Conservation (phyloP, 108 stramenopile genomes). For the Craspedostauros australis region DNA sequence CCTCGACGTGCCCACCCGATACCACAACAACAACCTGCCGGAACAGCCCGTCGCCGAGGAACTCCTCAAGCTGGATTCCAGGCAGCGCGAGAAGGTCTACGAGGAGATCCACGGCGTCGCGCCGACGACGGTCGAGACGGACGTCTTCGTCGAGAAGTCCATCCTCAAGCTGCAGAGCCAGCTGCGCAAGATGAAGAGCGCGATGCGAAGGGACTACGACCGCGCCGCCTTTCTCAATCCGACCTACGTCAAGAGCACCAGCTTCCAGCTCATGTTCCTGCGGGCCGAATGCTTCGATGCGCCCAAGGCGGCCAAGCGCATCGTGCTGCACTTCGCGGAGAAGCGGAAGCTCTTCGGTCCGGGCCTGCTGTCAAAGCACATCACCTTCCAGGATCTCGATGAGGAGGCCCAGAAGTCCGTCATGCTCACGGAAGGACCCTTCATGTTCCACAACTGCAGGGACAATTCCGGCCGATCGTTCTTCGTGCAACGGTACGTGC, state of each 20-base stretch:
- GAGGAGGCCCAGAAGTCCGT: conserved; percentile 8
- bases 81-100: conserved; percentile 7
- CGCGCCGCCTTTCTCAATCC: conserved; percentile 2
- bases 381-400: conserved; percentile 19
- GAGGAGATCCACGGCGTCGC: conserved; percentile 25
- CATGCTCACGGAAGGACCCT: too few species aligned
- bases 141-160: too few species aligned
- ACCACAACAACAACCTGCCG: too few species aligned
- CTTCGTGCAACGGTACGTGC: too few species aligned
- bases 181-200: too few species aligned
- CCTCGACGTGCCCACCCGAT: too few species aligned
- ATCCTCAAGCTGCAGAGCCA: too few species aligned
- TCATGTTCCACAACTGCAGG: too few species aligned
- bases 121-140: conserved; percentile 2
- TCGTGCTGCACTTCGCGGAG: conserved; percentile 23
- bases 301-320: conserved; percentile 12
- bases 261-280: conserved; percentile 30
- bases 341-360: conserved; percentile 24
- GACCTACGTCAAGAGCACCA: conserved; percentile 2
- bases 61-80: not conserved
- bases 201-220: conserved; percentile 5
- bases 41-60: conserved; percentile 10
- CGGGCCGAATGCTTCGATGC: conserved; percentile 36
- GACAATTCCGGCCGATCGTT: too few species aligned
- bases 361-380: conserved; percentile 4